Base-by-base conservation (phyloP, 805 yeast genomes). In the Vanderwaltozyma verrucispora region DNA sequence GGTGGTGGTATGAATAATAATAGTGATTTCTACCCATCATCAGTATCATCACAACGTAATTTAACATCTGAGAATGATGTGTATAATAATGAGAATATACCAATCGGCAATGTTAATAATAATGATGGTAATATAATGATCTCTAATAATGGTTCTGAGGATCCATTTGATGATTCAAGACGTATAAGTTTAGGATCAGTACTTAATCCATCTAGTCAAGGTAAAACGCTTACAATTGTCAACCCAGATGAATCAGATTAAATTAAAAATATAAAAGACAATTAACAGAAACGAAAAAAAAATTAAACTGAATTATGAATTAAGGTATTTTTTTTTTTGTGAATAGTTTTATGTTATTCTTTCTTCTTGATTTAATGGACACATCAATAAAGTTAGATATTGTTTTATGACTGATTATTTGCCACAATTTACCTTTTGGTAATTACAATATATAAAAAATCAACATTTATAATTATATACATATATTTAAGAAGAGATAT, bases 111-210 rank as follows among this genome's bases (percentile, higher is more conserved):
- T 4, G 21, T 21, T 23, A 40, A 38, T 32, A 16, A 28, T n/a
- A 31, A 35, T 30, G 35, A 33, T 21, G 37, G 35, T 12, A 28
- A 27, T 25, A 9, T n/a, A 21, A 21, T 21, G 23, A 9, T 7
- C 9, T 7, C 6, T 21, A 21, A 21, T 21, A 21, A 21, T 21
- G 36, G 27, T 20, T 23, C 34, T 6, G 32, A 13, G 15, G 77
- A 80, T 51, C 87, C 87, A 37, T 78, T 80, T 50, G 74, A 74
- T 18, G 95, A 94, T 28, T 75, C 88, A 53, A 75, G 94, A 52
- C 68, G 95, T 46, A 68, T 84, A 43, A 77, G 87, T 50, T 89
- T 83, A 50, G 95, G 95, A 4, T 77, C 89, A 2, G 65, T 88
- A 37, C 88, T 94, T 10, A 94, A 86, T 56, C 92, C 37, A 11